A percentile compares a stretch with the other conserved stretches of the same genome.
Conservation (phyloP, 2,329 filamentous ascomycete genomes). For the Venturia effusa region DNA sequence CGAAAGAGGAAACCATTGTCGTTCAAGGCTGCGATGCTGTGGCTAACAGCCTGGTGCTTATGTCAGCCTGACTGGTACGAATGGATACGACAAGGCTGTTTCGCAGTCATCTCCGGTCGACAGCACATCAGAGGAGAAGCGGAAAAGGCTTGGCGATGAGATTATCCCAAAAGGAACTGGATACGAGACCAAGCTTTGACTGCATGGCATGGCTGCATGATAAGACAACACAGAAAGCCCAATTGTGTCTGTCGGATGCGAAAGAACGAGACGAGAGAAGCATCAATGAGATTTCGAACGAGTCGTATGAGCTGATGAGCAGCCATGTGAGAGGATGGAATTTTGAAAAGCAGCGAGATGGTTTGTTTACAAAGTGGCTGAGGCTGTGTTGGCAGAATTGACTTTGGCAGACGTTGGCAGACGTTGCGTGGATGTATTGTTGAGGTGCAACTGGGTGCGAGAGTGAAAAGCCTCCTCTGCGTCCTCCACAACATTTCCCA, state of each 20-base stretch:
- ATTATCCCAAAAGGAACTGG: not conserved
- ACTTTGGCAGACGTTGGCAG: no score
- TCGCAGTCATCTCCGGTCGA: not conserved
- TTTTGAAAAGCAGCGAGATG: no score
- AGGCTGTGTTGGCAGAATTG: no score
- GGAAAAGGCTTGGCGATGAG: not conserved
- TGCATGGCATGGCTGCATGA: not conserved
- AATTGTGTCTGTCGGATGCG: no score
- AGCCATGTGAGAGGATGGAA: no score
- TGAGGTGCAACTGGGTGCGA: no score
- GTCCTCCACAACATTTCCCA: no score
- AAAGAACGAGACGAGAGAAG: not conserved
- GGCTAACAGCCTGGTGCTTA: not conserved
- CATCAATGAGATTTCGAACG: not conserved
- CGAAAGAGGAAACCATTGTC: not conserved
- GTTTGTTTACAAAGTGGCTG: no score
- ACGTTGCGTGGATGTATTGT: no score
- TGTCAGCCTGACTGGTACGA: not conserved
- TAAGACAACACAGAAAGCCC: no score
- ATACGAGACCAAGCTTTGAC: not conserved
- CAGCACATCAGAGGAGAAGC: not conserved
- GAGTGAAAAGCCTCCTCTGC: no score
- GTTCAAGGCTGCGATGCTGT: not conserved
- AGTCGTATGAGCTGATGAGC: no score
- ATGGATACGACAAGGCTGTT: not conserved